Base-by-base conservation (phyloP, 345 rosid genomes). In the Barbarea vulgaris region DNA sequence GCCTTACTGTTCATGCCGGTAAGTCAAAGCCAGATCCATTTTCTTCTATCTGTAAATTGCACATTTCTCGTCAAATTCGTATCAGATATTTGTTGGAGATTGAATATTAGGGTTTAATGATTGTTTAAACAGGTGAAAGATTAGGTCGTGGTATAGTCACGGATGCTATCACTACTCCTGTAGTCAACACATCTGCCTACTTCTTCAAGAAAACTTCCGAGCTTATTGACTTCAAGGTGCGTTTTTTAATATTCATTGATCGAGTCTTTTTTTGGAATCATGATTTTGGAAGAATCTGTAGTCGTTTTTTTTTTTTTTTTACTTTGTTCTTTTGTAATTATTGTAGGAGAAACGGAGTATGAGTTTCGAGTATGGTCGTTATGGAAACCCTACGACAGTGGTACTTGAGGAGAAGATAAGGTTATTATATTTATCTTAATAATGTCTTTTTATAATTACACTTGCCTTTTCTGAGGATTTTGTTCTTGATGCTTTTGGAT, bases 321-420 rank as follows among this genome's bases (percentile, higher is more conserved):
- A 69, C 75, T 54, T 70, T 31, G 9, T 31, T 31, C 34, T 31
- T 31, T 31, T 31, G 8, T 31, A 31, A 44, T 79, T 44, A 14
- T 37, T 69, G 55, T 75, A 95, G 98, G 99, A 95, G 84, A 90
- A 92, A 62, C 89, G 99, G 63, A 82, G 63, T 64, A 67, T 54
- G 8, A 95, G 99, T 83, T 95, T 89, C 73, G 99, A 92, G 75
- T 95, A 95, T 82, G 99, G 99, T 52, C 87, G 99, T 28, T 95
- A 95, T 81, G 99, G 99, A 50, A 95, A 95, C 84, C 99, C 99
- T 1, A 95, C 99, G 8, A 92, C 99, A 3, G 88, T 67, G 37
- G 97, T 90, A 22, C 72, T 70, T 1, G 99, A 95, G 81, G 88
- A 92, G 77, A 95, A 95, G 81, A 82, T 95, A 76, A 95, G 99